These are phyloP conservation scores for Obelidium mucronatum DNA, from an alignment of 192 early-diverging fungal genomes.

Conservation along the genomic window DNA sequence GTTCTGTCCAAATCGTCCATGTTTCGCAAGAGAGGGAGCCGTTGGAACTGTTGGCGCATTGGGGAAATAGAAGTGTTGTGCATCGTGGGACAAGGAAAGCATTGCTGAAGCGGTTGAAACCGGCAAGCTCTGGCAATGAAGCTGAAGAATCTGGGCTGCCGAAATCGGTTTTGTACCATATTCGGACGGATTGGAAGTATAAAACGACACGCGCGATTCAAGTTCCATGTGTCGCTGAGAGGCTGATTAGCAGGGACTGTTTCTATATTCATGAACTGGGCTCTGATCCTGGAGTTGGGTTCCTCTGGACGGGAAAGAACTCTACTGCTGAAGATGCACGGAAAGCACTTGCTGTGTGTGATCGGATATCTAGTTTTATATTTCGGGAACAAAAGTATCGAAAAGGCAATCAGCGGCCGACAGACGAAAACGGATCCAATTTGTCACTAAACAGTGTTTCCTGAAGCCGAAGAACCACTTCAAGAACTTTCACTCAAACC, in stretches of 20 bases:
- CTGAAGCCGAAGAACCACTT: neutral
- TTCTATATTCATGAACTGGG: conserved; percentile 44
- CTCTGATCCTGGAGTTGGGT: conserved; percentile 12
- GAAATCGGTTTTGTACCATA: conserved; percentile 54
- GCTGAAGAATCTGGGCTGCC: conserved; percentile 6
- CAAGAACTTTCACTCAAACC: too few species aligned
- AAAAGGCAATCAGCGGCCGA: too few species aligned
- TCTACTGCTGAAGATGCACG: conserved; percentile 46
- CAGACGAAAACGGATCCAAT: too few species aligned
- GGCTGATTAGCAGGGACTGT: conserved; percentile 54
- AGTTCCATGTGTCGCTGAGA: conserved; percentile 24
- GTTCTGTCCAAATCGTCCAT: conserved; percentile 44
- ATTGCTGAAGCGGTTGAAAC: conserved; percentile 7
- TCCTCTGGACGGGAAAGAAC: conserved; percentile 54
- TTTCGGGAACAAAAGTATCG: neutral
- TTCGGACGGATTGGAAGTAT: conserved; percentile 53
- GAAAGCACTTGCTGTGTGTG: conserved; percentile 32
- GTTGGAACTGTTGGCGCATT: conserved; percentile 56
- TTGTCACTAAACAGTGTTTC: too few species aligned
- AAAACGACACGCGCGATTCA: conserved; percentile 55
- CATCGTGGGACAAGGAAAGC: conserved; percentile 48
- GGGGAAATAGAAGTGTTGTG: conserved; percentile 51
- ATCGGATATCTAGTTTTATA: conserved; percentile 32
- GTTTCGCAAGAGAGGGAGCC: conserved; percentile 57
- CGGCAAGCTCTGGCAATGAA: neutral